Conservation (phyloP, 768 basidiomycete species). For the Termitomyces sp. region DNA sequence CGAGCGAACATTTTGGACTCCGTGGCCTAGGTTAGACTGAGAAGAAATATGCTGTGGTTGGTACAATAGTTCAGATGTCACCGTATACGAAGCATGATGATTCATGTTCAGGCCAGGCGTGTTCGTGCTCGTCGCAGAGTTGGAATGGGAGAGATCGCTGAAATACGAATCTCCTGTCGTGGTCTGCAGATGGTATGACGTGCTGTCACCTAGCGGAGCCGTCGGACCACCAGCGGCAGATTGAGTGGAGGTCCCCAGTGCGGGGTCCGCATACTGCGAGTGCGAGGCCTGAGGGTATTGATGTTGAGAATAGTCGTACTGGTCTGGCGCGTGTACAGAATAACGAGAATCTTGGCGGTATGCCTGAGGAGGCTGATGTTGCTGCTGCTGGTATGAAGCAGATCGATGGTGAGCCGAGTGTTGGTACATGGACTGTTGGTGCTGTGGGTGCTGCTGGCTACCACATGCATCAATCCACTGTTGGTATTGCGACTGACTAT, state of each 20-base stretch:
- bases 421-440: constrained; percentile 15
- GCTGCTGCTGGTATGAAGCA: constrained; percentile 13
- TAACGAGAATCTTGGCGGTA: constrained; percentile 17
- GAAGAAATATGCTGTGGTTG: constrained; percentile 17
- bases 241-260: constrained; percentile 16
- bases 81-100: constrained; percentile 22
- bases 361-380: constrained; percentile 8
- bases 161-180: constrained; percentile 10
- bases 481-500: constrained; percentile 35
- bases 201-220: background rate
- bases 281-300: constrained; percentile 21
- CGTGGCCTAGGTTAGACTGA: constrained; percentile 3
- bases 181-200: constrained; percentile 12
- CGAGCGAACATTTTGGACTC: background rate
- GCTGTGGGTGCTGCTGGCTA: constrained; percentile 21
- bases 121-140: constrained; percentile 10
- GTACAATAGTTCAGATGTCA: constrained; percentile 26
- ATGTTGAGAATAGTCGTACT: constrained; percentile 23
- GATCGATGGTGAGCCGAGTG: constrained; percentile 21
- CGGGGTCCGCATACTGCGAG: constrained; percentile 21
- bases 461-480: constrained; percentile 34
- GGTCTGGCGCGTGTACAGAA: constrained; percentile 18
- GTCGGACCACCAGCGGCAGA: constrained; percentile 12
- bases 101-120: constrained; percentile 10
- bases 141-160: constrained; percentile 15